Percentiles rank a stretch among this genome's conserved stretches.
These are phyloP conservation scores for Pyrus communis DNA, from an alignment of 306 rosid species.

Conservation along the genomic window DNA sequence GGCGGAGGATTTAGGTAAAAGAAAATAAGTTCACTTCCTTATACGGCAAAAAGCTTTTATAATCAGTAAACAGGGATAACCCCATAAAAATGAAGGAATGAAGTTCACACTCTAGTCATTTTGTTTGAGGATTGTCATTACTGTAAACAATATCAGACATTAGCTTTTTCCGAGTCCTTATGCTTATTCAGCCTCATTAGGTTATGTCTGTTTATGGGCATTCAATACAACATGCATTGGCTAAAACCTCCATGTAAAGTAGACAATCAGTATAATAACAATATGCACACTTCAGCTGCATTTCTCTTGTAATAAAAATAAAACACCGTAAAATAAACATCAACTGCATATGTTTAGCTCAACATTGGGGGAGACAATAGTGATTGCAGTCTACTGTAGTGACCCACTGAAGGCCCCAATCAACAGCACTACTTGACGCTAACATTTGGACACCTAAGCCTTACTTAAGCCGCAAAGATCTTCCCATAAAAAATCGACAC, in stretches of 20 bases:
- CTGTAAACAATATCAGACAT: background rate
- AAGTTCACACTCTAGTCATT: background rate
- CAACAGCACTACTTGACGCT: background rate
- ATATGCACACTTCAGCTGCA: background rate
- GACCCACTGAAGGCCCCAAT: background rate
- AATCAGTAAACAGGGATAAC: background rate
- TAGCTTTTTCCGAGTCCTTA: background rate
- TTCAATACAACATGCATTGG: background rate
- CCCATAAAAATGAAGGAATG: background rate
- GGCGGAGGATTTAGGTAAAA: background rate
- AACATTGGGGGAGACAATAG: background rate
- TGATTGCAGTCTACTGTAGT: background rate
- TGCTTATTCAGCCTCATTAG: background rate
- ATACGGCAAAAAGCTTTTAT: background rate
- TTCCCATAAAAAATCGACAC: background rate
- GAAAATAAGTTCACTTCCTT: background rate
- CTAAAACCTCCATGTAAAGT: background rate
- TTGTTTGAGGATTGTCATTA: background rate
- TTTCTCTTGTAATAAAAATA: background rate
- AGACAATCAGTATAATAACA: background rate
- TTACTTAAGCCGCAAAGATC: background rate
- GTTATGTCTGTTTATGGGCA: background rate
- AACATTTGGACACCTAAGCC: background rate
- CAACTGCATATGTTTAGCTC: background rate
- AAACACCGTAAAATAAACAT: no score